Evolutionary conservation across 2,329 filamentous ascomycete species (phyloP).

Genomic region (Phialophora tarda): DNA sequence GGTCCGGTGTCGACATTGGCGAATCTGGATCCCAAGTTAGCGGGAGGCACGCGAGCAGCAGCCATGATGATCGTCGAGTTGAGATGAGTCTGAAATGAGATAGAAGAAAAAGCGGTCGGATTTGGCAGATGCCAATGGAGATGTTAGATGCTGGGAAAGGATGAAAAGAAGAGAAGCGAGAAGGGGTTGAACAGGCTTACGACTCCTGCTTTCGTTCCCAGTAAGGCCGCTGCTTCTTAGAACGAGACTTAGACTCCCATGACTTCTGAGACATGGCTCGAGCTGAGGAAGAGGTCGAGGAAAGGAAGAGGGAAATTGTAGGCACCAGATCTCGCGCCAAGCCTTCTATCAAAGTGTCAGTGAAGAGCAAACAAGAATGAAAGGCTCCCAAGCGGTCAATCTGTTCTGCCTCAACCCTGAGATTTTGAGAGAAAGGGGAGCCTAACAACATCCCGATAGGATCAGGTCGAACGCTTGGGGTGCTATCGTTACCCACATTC

Average conservation of each 20-base stretch:
- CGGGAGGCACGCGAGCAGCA: neutral
- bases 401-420: neutral
- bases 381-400: neutral
- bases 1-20: constrained; percentile 1
- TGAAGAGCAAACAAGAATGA: neutral
- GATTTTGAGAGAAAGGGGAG: neutral
- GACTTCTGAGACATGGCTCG: constrained; percentile 5
- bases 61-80: neutral
- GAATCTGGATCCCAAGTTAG: constrained; percentile 3
- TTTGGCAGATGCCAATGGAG: neutral
- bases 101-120: neutral
- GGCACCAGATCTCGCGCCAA: neutral
- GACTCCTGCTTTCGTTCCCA: constrained; percentile 31
- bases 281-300: neutral
- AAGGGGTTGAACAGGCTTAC: constrained; percentile 22
- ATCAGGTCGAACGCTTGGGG: neutral
- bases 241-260: constrained; percentile 26
- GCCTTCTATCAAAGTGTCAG: neutral
- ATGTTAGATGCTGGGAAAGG: neutral
- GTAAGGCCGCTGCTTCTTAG: constrained; percentile 27
- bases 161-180: neutral
- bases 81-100: neutral
- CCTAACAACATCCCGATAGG: neutral
- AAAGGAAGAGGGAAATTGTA: neutral
- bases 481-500: neutral